Evolutionary conservation across 2,329 filamentous ascomycete genomes (phyloP).

Genomic region (Paraphoma chrysanthemicola): DNA sequence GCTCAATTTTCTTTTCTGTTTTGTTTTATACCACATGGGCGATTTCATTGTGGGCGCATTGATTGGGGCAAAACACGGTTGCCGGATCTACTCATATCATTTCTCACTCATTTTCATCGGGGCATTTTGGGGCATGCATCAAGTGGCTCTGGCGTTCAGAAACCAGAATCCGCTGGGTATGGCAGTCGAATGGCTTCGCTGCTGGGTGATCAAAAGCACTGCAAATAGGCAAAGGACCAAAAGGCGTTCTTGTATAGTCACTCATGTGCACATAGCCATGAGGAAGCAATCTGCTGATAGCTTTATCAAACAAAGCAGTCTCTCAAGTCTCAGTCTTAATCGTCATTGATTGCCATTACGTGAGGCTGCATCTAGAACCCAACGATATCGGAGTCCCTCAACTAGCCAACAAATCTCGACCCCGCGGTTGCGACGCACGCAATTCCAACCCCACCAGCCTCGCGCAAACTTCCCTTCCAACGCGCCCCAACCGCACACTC

Average conservation of each 20-base stretch:
- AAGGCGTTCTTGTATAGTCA: slow-evolving; percentile 21
- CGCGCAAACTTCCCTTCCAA: neutral
- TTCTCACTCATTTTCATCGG: slow-evolving; percentile 9
- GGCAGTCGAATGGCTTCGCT: slow-evolving; percentile 8
- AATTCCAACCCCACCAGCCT: neutral
- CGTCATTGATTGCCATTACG: no score
- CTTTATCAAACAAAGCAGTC: neutral
- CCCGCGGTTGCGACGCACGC: neutral
- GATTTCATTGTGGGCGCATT: slow-evolving; percentile 68
- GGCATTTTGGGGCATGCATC: slow-evolving; percentile 8
- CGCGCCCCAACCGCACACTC: neutral
- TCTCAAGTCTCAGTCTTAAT: neutral
- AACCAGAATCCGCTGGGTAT: slow-evolving; percentile 6
- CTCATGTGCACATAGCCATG: slow-evolving; percentile 10
- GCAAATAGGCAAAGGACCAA: slow-evolving; percentile 4
- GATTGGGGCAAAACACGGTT: slow-evolving; percentile 53
- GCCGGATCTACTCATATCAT: slow-evolving; percentile 4
- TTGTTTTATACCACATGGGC: slow-evolving; percentile 48
- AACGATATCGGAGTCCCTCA: neutral
- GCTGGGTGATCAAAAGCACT: slow-evolving; percentile 9
- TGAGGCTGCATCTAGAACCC: no score
- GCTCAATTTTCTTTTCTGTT: slow-evolving; percentile 30
- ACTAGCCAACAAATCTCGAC: neutral
- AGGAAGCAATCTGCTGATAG: neutral
- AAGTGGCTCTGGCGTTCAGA: slow-evolving; percentile 10